phyloP scores from a whole-genome alignment of 495 filamentous ascomycete species.

The Elasticomyces elasticus region DNA sequence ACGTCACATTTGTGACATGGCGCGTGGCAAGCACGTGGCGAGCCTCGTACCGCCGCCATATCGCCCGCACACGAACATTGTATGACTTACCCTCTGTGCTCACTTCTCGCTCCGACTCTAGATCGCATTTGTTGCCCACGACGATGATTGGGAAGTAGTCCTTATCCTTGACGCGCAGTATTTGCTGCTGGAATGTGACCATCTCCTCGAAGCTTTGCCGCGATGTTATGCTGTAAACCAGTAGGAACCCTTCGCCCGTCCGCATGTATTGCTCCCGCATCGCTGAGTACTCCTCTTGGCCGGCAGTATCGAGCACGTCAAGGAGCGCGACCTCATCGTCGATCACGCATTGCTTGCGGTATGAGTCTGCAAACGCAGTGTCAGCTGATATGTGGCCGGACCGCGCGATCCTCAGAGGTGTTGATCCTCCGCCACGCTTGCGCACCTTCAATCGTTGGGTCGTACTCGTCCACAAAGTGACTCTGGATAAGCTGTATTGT shows the following conservation, averaged over 20 bases:
- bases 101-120: constrained; percentile 84
- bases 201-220: constrained; percentile 97
- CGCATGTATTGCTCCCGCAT: constrained; percentile 99
- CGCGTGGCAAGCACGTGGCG: constrained; percentile 4
- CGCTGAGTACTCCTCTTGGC: constrained; percentile 97
- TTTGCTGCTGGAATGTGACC: constrained; percentile 96
- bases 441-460: constrained; percentile 97
- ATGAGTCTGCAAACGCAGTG: constrained; percentile 60
- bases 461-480: constrained; percentile 99
- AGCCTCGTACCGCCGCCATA: background rate
- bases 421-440: background rate
- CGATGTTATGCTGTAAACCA: constrained; percentile 97
- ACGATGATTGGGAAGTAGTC: constrained; percentile 99
- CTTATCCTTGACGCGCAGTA: constrained; percentile 95
- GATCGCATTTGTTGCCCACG: constrained; percentile 98
- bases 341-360: constrained; percentile 98
- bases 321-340: constrained; percentile 95
- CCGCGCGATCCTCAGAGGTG: background rate
- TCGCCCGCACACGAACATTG: background rate
- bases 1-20: background rate
- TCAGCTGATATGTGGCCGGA: background rate
- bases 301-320: constrained; percentile 95
- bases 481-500: constrained; percentile 98
- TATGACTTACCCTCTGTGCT: constrained; percentile 68
- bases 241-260: constrained; percentile 93